Base-by-base conservation (phyloP, 2,329 filamentous ascomycete species). In the Phialocephala sp. region DNA sequence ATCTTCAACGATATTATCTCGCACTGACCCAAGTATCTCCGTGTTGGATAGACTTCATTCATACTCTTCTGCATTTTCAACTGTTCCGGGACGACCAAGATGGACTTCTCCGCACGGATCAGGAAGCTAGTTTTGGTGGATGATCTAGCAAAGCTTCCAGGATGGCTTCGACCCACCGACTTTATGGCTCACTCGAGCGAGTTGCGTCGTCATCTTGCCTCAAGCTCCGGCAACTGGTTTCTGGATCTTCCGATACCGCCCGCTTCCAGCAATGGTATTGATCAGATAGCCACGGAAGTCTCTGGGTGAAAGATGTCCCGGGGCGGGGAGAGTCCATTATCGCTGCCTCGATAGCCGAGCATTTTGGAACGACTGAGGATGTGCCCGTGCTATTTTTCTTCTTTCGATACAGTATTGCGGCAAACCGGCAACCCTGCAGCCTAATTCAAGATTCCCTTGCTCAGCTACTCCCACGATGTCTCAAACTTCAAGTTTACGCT, bases 221-320 rank as follows among this genome's bases (percentile, higher is more conserved):
- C 66, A 69, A 22, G 50, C 59, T 50, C 56, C 65, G 14, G 65
- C 62, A 1, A 71, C 66, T 6, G 64, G 66, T 4, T 37, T 50
- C 18, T 70, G 65, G 68, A 64, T 69, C 24, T 64, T 64, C 32
- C 41, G 63, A 69, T 55, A 70, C 68, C n/a, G 56, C 62, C 27
- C 61, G 66, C 45, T 70, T 61, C 50, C 22, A 68, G 47, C 59
- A 71, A 60, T 71, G 69, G 69, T 36, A 73, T 1, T 45, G 74
- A 8, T 37, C 59, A 1, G 60, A 72, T 1, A 72, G 80, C 37
- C 63, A 74, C 43, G 79, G 79, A 8, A 76, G 82, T 43, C 66
- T 84, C 0, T 84, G 80, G 81, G 79, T 84, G 24, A 78, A 77
- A 54, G 82, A 81, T 0, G 80, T 81, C 2, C 77, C 80, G 0